Evolutionary conservation across 1,139 yeast species (phyloP), one percentile per base, ranked within the genome.

Genomic region (Debaryomyces udenii): DNA sequence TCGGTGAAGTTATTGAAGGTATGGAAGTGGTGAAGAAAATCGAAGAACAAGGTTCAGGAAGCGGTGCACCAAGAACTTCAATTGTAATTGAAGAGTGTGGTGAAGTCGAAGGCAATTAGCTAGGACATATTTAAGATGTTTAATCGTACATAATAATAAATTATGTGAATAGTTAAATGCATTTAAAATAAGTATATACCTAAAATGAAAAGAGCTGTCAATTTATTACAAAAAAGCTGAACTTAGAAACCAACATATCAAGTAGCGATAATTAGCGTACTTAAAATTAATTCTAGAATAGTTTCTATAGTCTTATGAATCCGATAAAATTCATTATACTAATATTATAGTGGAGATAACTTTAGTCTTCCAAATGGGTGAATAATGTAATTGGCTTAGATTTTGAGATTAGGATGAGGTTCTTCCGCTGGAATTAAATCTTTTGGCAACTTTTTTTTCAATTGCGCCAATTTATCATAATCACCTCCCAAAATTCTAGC

Each of bases 401-500:
- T 64, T 52, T 64, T 63, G 44, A 70, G 59, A 44, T 61, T 51
- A 31, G 68, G 67, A 49, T 70, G 61, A 43, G 56, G 54, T 43
- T 62, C 69, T 27, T 59, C 64, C 57, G 66, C 61, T 39, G 72
- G 71, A 48, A 67, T 51, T 52, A 71, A 64, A 50, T 65, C 74
- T 33, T 54, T 55, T 34, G 76, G 69, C 54, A 66, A 67, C 63
- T 72, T 72, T 62, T 79, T 79, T 69, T 81, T 83, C 59, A 86
- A 74, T 45, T 84, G 85, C 33, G 86, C 81, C 58, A 87, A 76
- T 61, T 78, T 82, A 64, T 88, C 96, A 66, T 88, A 87, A 59
- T 87, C 94, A 50, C 96, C 96, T 46, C 83, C 80, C 59, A 87
- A 76, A 55, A 87, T 86, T 63, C 94, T 78, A 53, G 90, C 93